Conservation (phyloP, 2,329 filamentous ascomycete genomes). For the Hypoxylon sp. region DNA sequence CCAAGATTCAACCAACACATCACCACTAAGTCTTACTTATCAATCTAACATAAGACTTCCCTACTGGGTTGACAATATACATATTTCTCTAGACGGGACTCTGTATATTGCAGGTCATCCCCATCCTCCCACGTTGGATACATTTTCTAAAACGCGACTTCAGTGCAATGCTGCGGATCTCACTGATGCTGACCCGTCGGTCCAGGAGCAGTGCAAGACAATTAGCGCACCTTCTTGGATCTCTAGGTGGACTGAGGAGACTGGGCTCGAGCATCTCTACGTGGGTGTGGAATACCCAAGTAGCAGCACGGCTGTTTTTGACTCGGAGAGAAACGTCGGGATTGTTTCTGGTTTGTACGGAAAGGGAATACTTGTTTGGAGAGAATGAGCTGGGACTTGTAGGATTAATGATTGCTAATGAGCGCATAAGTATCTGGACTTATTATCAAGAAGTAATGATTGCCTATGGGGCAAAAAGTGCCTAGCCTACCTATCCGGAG, state of each 20-base stretch:
- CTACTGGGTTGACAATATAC: constrained; percentile 54
- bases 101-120: constrained; percentile 54
- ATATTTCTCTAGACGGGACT: constrained; percentile 41
- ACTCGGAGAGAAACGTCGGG: constrained; percentile 44
- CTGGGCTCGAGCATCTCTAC: constrained; percentile 48
- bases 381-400: too few relatives aligned
- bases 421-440: too few relatives aligned
- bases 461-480: too few relatives aligned
- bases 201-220: constrained; percentile 35
- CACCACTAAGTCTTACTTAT: constrained; percentile 27
- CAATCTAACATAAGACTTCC: constrained; percentile 41
- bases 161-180: constrained; percentile 46
- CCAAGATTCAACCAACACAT: neutral
- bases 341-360: constrained; percentile 51
- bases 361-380: constrained; percentile 47
- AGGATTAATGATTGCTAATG: too few relatives aligned
- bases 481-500: too few relatives aligned
- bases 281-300: constrained; percentile 47
- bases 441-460: too few relatives aligned
- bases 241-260: constrained; percentile 48
- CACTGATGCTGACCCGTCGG: constrained; percentile 35
- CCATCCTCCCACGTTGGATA: constrained; percentile 45
- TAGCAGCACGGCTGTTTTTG: constrained; percentile 47
- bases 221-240: constrained; percentile 42
- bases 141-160: constrained; percentile 46